Evolutionary conservation across 2,329 filamentous ascomycete genomes (phyloP), one percentile per base, ranked within the genome.

Genomic region (Penicillium sp.): DNA sequence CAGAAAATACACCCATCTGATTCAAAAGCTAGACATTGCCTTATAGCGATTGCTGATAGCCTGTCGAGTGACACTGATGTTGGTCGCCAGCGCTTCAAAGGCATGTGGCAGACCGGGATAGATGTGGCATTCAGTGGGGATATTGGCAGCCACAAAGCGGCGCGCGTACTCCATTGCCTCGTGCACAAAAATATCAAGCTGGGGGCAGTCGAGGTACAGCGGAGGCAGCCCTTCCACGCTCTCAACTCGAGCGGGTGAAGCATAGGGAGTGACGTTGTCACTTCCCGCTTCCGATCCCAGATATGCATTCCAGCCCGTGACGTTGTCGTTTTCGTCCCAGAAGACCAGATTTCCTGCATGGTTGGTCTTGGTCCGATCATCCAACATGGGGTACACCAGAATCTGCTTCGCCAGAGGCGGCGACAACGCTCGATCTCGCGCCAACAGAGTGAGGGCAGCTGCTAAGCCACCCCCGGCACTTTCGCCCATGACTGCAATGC

Each of bases 401-500:
- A 75, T 69, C 34, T 76, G 71, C 21, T 72, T 74, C 8, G 69
- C 67, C 3, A 78, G 55, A n/a, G 65, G 65, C 1, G 71, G 70
- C 1, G n/a, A 22, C 1, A 69, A 60, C 21, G 60, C 64, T n/a
- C 61, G 62, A 58, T 78, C 75, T n/a, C 72, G 66, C 3, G 65
- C 66, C 75, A 84, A 79, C 24, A 86, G 68, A 1, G 80, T 76
- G 58, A 81, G 73, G 4, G 77, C 80, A 1, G 82, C 81, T 0
- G 83, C 83, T 14, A 87, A 69, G 49, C 83, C 82, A 2, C 82
- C 83, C 2, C 83, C 83, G 1, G 82, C 83, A 21, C 80, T 84
- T 50, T 82, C 80, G 4, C 83, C 83, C 51, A 77, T 77, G 16
- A 85, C 71, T 11, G 84, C 76, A 29, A 86, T 76, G 34, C 78